Base-by-base conservation (phyloP, 306 rosid species). In the Vigna mungo region DNA sequence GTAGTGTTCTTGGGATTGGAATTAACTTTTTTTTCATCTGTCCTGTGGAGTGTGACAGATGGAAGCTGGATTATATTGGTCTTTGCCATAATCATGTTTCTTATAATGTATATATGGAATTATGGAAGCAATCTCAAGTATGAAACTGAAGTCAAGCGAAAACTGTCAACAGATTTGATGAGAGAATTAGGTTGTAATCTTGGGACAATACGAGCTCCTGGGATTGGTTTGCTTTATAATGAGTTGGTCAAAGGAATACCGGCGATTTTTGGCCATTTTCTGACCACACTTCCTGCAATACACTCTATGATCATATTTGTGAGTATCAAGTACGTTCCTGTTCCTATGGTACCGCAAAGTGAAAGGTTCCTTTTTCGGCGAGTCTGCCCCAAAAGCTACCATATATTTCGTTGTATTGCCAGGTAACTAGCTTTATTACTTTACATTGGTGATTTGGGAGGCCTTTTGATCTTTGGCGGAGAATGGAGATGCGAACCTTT, bases 1-100 rank as follows among this genome's bases (percentile, higher is more conserved):
- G 80, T 89, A 75, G 66, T 94, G 65, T 92, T 94, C 90, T 87
- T 92, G 85, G 98, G 98, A 76, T 81, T 94, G 85, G 98, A 94
- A 73, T 81, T 94, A 81, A 84, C 78, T 58, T 94, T 94, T 78
- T 92, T 92, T 89, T 92, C 97, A 51, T 94, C 98, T 30, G 96
- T 94, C 80, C 76, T 94, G 77, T 87, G 96, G 89, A 85, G 96
- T 83, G 97, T 92, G 83, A 64, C 89, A 52, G 97, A 94, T 86
- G 98, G 98, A 89, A 94, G 98, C 89, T 94, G 98, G 98, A 88
- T 94, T 71, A 92, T 92, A 78, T 82, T 94, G 93, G 97, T 94
- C 15, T 92, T 94, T 86, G 88, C 97, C 30, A 60, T 85, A 54
- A 82, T 92, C 72, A 88, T 94, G 96, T 94, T 94, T 85, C 75